Base-by-base conservation (phyloP, 805 yeast genomes). In the Zygosaccharomyces kombuchaensis region DNA sequence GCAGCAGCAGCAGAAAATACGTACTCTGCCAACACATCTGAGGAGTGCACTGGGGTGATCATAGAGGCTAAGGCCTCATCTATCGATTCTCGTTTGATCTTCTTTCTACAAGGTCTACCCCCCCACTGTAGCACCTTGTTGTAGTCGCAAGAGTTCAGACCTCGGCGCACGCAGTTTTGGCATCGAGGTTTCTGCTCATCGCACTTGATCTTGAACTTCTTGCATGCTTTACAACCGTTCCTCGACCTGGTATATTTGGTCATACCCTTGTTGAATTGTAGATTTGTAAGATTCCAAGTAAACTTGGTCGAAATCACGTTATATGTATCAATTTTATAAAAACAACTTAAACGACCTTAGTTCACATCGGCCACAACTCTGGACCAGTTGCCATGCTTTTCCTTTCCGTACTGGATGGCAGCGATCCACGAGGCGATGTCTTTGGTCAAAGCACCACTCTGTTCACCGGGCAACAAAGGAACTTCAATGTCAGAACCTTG, bases 381-480 rank as follows among this genome's bases (percentile, higher is more conserved):
- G 32, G 70, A 65, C 77, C 77, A 80, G 53, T 75, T 71, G 50
- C 76, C 77, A 66, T 80, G 81, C 59, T 80, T 81, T 47, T 73
- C 84, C 50, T 75, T 79, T 57, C 98, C 99, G 69, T 93, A 93
- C 72, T 91, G 98, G 55, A 91, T 80, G 52, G 81, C 84, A 52
- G 81, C 78, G 58, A 91, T 86, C 98, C 98, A 91, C 48, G 79
- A 71, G 46, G 87, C 84, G 51, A 93, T 75, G 52, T 79, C 72
- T 62, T 78, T 80, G 41, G 98, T 88, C 63, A 91, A 72, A 52
- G 76, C 80, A 61, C 96, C 96, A 40, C 75, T 73, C 64, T 88
- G 84, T 65, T 84, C 81, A 50, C 95, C 96, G 46, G 77, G 80
- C 48, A 81, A 78, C 53, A 87, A 68, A 50, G 98, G 98, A 40